A percentile compares a stretch with the other conserved stretches of the same genome.
These are phyloP conservation scores for Trametes sp. DNA, from an alignment of 1,284 basidiomycete species.

Conservation along the genomic window DNA sequence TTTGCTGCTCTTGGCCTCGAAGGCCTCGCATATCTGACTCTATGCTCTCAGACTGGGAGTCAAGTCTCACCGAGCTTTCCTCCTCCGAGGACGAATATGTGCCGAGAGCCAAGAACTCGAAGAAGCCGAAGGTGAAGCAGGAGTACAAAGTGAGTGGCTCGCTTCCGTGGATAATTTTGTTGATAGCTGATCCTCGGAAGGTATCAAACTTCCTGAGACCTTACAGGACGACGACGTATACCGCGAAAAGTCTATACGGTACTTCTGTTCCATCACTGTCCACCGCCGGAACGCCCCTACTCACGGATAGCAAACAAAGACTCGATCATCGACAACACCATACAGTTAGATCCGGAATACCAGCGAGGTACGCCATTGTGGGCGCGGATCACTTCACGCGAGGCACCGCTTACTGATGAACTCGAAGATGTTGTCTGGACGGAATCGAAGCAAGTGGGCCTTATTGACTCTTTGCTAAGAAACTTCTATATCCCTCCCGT, in stretches of 20 bases:
- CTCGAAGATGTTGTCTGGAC: constrained; percentile 63
- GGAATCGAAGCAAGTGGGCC: constrained; percentile 45
- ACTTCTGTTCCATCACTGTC: background rate
- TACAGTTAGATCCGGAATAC: constrained; percentile 61
- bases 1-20: background rate
- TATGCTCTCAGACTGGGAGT: constrained; percentile 44
- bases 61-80: constrained; percentile 54
- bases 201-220: constrained; percentile 45
- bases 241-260: constrained; percentile 56
- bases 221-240: constrained; percentile 53
- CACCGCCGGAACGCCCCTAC: background rate
- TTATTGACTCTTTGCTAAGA: constrained; percentile 52
- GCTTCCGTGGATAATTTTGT: background rate
- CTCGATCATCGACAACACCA: constrained; percentile 52
- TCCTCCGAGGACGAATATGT: constrained; percentile 47
- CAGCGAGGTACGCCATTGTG: constrained; percentile 51
- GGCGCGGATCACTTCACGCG: background rate
- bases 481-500: constrained; percentile 62
- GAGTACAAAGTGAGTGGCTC: constrained; percentile 45
- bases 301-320: constrained; percentile 42
- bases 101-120: constrained; percentile 36
- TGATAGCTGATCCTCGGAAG: constrained; percentile 2
- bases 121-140: constrained; percentile 33
- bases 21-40: constrained; percentile 29
- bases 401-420: background rate